A percentile compares a stretch with the other conserved stretches of the same genome.
Conservation (phyloP, 352 stramenopile species). For the Phytophthora megakarya region DNA sequence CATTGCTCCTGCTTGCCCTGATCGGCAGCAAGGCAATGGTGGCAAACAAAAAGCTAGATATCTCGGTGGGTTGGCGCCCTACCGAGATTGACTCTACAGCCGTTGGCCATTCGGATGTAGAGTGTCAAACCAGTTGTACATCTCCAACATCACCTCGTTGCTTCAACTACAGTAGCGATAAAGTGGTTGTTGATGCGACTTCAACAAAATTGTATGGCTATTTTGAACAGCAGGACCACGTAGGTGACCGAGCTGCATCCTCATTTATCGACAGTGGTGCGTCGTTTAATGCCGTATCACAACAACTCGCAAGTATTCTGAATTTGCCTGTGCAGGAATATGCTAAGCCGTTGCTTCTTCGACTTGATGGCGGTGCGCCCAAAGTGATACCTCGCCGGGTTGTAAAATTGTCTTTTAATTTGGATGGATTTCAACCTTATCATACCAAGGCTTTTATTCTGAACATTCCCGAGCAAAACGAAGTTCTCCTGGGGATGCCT, state of each 20-base stretch:
- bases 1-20: constrained; percentile 7
- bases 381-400: too few relatives aligned
- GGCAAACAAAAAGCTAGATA: constrained; percentile 12
- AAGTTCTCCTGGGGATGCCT: constrained; percentile 11
- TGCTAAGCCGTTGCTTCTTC: not conserved
- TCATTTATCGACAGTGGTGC: too few relatives aligned
- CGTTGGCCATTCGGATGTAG: not conserved
- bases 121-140: constrained; percentile 1
- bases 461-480: constrained; percentile 4
- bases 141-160: not conserved
- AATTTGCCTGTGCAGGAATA: too few relatives aligned
- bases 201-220: too few relatives aligned
- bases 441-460: constrained; percentile 3
- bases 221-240: too few relatives aligned
- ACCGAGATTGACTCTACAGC: not conserved
- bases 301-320: too few relatives aligned
- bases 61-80: not conserved
- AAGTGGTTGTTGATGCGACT: not conserved
- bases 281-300: too few relatives aligned
- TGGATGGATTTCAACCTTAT: too few relatives aligned
- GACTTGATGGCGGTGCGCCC: not conserved
- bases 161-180: constrained; percentile 6
- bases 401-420: too few relatives aligned
- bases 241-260: too few relatives aligned
- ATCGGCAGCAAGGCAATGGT: not conserved